phyloP scores from a whole-genome alignment of 352 stramenopile species.

The Albugo candida region DNA sequence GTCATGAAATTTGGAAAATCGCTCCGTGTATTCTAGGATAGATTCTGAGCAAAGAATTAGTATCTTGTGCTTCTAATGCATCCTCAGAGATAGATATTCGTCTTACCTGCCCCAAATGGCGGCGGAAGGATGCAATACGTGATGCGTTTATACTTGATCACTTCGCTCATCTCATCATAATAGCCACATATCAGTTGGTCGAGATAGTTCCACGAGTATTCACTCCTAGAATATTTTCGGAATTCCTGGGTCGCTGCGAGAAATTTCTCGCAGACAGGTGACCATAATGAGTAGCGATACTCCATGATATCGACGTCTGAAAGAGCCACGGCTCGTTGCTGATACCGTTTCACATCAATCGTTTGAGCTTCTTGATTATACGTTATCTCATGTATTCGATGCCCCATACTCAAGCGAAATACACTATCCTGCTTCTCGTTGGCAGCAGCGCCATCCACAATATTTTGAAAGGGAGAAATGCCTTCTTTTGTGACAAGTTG shows the following conservation, averaged over 20 bases:
- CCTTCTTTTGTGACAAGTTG: constrained; percentile 30
- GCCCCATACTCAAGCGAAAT: constrained; percentile 61
- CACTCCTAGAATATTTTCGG: constrained; percentile 35
- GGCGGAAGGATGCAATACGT: constrained; percentile 45
- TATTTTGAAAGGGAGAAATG: constrained; percentile 1
- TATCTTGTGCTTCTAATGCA: background rate
- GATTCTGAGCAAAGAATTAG: too few relatives aligned
- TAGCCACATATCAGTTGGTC: constrained; percentile 64
- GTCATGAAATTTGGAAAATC: constrained; percentile 47
- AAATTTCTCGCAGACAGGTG: constrained; percentile 37
- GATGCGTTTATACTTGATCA: constrained; percentile 48
- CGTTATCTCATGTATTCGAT: constrained; percentile 64
- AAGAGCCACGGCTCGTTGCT: constrained; percentile 22
- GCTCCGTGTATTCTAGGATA: constrained; percentile 22
- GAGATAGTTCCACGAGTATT: constrained; percentile 63
- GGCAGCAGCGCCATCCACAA: background rate
- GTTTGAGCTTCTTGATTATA: constrained; percentile 51
- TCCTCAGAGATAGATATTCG: constrained; percentile 3
- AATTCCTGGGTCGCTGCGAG: constrained; percentile 55
- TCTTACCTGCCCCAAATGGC: constrained; percentile 11
- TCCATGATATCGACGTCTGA: constrained; percentile 50
- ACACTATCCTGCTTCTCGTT: constrained; percentile 10
- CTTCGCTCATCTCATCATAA: constrained; percentile 48
- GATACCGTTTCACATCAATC: constrained; percentile 62
- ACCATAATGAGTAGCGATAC: constrained; percentile 60